Evolutionary conservation across 1,284 basidiomycete genomes (phyloP).

Genomic region (Volvariella volvacea): DNA sequence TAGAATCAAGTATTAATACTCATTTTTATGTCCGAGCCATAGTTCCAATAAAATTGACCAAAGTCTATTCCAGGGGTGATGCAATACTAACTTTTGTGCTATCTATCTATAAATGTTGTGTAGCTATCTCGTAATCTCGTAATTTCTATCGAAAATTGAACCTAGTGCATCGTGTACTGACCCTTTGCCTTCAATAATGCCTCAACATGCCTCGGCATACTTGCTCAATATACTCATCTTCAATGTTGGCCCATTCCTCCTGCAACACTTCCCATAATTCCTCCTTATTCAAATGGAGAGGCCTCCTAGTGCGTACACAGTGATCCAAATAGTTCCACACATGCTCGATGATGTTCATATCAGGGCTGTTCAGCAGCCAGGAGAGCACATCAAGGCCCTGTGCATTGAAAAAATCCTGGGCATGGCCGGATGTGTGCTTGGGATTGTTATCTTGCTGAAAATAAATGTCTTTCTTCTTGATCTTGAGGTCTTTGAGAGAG

Average conservation of each 20-base stretch:
- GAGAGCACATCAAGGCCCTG: conserved; percentile 15
- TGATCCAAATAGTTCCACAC: conserved; percentile 20
- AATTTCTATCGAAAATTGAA: too few species aligned
- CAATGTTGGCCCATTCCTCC: conserved; percentile 13
- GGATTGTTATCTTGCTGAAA: not conserved
- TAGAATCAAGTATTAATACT: too few species aligned
- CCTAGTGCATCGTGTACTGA: conserved; percentile 7
- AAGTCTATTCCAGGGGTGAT: too few species aligned
- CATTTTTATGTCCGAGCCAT: too few species aligned
- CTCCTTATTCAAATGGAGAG: conserved; percentile 3
- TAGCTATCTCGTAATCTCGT: conserved; percentile 5
- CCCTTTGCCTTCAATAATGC: conserved; percentile 6
- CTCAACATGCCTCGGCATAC: conserved; percentile 11
- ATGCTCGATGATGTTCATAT: too few species aligned
- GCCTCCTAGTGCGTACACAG: conserved; percentile 15
- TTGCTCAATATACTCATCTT: conserved; percentile 11
- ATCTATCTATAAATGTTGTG: conserved; percentile 3
- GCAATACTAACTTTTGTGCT: not conserved
- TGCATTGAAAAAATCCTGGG: conserved; percentile 19
- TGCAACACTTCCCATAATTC: conserved; percentile 10
- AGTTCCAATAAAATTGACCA: too few species aligned
- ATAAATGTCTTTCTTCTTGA: not conserved
- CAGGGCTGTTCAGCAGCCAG: conserved; percentile 26
- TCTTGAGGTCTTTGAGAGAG: not conserved
- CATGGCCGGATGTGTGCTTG: conserved; percentile 17